A percentile compares a stretch with the other conserved stretches of the same genome.
These are phyloP conservation scores for Pyrus hybrid DNA, from an alignment of 331 rosid species.

Conservation along the genomic window DNA sequence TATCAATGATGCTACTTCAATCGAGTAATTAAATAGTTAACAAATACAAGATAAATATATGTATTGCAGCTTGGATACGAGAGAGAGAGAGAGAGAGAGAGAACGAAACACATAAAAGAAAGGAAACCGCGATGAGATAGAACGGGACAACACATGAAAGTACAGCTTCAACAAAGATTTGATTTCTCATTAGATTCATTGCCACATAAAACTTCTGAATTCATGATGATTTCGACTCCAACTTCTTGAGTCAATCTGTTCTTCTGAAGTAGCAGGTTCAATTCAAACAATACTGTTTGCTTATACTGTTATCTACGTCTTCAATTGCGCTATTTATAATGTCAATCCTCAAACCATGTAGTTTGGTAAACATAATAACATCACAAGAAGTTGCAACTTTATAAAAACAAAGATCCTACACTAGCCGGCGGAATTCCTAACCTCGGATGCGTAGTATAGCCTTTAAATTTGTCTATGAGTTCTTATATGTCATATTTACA, in stretches of 20 bases:
- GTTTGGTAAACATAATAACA: neutral
- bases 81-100: neutral
- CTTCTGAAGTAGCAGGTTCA: neutral
- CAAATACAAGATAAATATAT: neutral
- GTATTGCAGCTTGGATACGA: neutral
- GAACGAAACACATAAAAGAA: neutral
- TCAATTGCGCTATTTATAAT: neutral
- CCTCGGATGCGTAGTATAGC: neutral
- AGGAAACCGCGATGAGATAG: neutral
- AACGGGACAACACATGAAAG: neutral
- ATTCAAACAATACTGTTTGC: neutral
- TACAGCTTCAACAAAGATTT: neutral
- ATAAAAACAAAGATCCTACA: neutral
- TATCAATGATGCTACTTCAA: neutral
- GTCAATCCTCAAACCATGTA: neutral
- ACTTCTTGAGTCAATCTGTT: slow-evolving; percentile 5
- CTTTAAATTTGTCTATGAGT: slow-evolving; percentile 6
- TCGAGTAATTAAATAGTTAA: neutral
- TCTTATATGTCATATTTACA: slow-evolving; percentile 11
- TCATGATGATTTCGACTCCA: slow-evolving; percentile 1
- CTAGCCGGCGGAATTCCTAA: slow-evolving; percentile 14
- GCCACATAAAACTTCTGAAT: neutral
- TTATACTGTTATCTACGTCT: neutral
- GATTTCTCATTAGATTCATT: slow-evolving; percentile 4
- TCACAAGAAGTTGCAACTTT: neutral